These are phyloP conservation scores for Aspergillus haitiensis DNA, from an alignment of 495 filamentous ascomycete genomes.

Conservation along the genomic window DNA sequence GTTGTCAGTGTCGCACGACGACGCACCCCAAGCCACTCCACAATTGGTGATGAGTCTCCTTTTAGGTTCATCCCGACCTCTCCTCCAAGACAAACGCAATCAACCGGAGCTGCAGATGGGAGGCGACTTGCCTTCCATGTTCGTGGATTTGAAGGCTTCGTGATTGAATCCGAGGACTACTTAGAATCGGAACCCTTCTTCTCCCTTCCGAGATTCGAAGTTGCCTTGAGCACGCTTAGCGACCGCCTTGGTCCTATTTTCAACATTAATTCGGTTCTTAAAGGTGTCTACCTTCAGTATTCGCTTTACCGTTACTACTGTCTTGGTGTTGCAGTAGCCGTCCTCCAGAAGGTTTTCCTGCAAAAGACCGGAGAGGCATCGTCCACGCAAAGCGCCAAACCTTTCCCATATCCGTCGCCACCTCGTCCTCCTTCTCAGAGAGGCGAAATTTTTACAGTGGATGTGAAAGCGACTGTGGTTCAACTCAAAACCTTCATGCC, in stretches of 20 bases:
- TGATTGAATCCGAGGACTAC: conserved; percentile 81
- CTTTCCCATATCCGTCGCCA: conserved; percentile 22
- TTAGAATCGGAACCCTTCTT: conserved; percentile 86
- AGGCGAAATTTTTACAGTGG: conserved; percentile 73
- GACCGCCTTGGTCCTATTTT: conserved; percentile 84
- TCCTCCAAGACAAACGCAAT: conserved; percentile 57
- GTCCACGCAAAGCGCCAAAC: conserved; percentile 9
- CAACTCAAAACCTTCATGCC: conserved; percentile 90
- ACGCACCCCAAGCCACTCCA: conserved; percentile 59
- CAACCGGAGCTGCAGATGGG: conserved; percentile 68
- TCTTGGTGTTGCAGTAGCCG: conserved; percentile 75
- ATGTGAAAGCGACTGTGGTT: conserved; percentile 73
- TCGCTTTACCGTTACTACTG: conserved; percentile 94
- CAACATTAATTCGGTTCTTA: conserved; percentile 78
- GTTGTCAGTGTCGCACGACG: conserved; percentile 55
- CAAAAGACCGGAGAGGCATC: conserved; percentile 23
- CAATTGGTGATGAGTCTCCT: conserved; percentile 49
- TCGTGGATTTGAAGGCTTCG: conserved; percentile 80
- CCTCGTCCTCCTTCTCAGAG: conserved; percentile 36
- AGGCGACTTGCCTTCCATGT: conserved; percentile 78
- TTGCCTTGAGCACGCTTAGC: conserved; percentile 79
- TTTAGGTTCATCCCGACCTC: conserved; percentile 60
- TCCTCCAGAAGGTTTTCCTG: conserved; percentile 73
- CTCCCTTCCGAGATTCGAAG: conserved; percentile 80
- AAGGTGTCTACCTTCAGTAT: conserved; percentile 78